Evolutionary conservation across 1,284 basidiomycete genomes (phyloP), one percentile per base, ranked within the genome.

Genomic region (Sporisorium exsertum): DNA sequence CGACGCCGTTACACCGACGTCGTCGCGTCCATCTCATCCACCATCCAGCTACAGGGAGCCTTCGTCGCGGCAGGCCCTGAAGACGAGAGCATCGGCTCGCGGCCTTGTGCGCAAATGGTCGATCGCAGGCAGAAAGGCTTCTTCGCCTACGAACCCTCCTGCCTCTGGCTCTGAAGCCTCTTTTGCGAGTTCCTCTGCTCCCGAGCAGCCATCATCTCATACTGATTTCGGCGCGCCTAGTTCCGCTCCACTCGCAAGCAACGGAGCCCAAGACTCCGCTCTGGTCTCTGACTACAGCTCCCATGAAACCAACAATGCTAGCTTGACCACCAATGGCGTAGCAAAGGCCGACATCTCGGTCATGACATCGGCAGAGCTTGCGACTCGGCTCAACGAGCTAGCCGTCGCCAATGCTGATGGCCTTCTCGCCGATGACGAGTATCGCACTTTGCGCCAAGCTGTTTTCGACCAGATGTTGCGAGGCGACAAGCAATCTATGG

Each of bases 371-470:
- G 29, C 60, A 16, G 58, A 77, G 22, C 64, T 82, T 3, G 81
- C 80, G 0, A 32, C 42, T 2, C 61, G 76, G 63, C 71, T 82
- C 40, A 78, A 79, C 60, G 81, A 82, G 58, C 72, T 82, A 8
- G 80, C 81, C 3, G 75, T 82, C n/a, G 72, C 78, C 49, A 75
- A 80, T 22, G 78, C 67, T 2, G 80, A 82, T 40, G 80, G 80
- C 24, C 64, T 82, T 12, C 72, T 82, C 22, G 67, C 69, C 22
- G 76, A 78, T 24, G 78, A 80, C 29, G 76, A 81, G 50, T 82
- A 82, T 46, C 66, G 81, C 10, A 64, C 66, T 12, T 63, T 82
- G 18, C 64, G 81, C 6, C 62, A 77, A 49, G 73, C 71, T 9
- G 71, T 81, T 0, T 81, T 82, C 32, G 72, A 79, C 27, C 47